phyloP scores from a whole-genome alignment of 2,329 filamentous ascomycete species.

The Talaromyces islandicus region DNA sequence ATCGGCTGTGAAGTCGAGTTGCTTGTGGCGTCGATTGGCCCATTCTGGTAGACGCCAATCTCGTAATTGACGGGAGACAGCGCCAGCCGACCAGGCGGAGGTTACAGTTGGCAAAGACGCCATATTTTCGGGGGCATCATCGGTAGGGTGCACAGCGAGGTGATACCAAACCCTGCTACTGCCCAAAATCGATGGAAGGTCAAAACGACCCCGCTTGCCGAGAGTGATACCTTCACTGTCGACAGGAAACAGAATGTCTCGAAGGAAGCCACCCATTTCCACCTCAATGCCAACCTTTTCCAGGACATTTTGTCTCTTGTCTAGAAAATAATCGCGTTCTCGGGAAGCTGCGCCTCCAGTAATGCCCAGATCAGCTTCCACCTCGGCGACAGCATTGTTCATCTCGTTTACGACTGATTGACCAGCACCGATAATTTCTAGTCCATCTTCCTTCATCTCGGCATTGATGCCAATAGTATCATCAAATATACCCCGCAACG shows the following conservation, averaged over 20 bases:
- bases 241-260: constrained; percentile 72
- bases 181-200: constrained; percentile 65
- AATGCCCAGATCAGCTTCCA: constrained; percentile 72
- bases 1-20: constrained; percentile 91
- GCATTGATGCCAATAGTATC: constrained; percentile 88
- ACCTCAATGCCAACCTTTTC: constrained; percentile 81
- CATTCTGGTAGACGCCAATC: constrained; percentile 93
- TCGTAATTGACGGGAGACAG: constrained; percentile 85
- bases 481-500: constrained; percentile 86
- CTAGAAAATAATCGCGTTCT: constrained; percentile 70
- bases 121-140: constrained; percentile 70
- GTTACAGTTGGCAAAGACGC: constrained; percentile 65
- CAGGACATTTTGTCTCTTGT: constrained; percentile 74
- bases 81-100: constrained; percentile 88
- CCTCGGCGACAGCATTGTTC: constrained; percentile 71
- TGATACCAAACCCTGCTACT: constrained; percentile 96
- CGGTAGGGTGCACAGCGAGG: constrained; percentile 82
- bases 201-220: constrained; percentile 71
- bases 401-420: constrained; percentile 83
- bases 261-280: constrained; percentile 76
- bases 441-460: constrained; percentile 94
- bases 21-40: constrained; percentile 87
- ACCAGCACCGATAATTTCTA: constrained; percentile 67
- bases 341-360: constrained; percentile 60
- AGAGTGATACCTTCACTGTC: constrained; percentile 72